Evolutionary conservation across 768 basidiomycete genomes (phyloP).

Genomic region (Pisolithus tinctorius): DNA sequence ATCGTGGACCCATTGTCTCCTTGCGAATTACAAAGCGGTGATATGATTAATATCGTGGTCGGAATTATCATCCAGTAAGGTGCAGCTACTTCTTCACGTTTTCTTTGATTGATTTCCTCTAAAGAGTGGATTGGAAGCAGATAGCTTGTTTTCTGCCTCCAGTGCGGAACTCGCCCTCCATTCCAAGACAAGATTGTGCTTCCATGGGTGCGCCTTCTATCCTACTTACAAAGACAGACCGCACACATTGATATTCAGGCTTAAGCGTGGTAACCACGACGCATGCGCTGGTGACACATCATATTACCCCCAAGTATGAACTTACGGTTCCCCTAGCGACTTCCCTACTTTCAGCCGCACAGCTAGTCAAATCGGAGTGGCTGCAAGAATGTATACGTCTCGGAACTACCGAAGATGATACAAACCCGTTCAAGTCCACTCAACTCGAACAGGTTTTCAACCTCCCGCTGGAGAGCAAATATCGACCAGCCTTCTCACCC

Average conservation of each 20-base stretch:
- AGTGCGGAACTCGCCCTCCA: conserved; percentile 27
- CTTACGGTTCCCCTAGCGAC: conserved; percentile 45
- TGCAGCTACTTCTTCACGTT: not conserved
- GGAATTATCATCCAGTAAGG: conserved; percentile 42
- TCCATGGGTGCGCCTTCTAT: conserved; percentile 42
- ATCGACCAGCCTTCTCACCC: conserved; percentile 51
- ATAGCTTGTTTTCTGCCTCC: conserved; percentile 43
- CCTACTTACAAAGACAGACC: not conserved
- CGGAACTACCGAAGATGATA: conserved; percentile 31
- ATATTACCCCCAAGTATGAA: conserved; percentile 47
- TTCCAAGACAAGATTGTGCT: conserved; percentile 39
- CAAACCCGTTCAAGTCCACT: conserved; percentile 26
- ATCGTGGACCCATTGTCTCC: conserved; percentile 32
- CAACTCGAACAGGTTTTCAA: conserved; percentile 45
- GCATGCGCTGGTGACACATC: conserved; percentile 50
- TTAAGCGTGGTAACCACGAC: conserved; percentile 46
- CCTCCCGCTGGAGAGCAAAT: conserved; percentile 49
- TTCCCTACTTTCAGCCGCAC: conserved; percentile 52
- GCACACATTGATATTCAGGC: conserved; percentile 30
- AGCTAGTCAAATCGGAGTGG: conserved; percentile 66
- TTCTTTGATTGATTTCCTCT: conserved; percentile 1
- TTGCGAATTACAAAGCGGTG: conserved; percentile 46
- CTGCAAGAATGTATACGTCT: conserved; percentile 51
- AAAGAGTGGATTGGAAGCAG: conserved; percentile 45
- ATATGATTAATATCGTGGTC: conserved; percentile 40